These are phyloP conservation scores for Kwoniella dendrophila DNA, from an alignment of 768 basidiomycete species.

Conservation along the genomic window DNA sequence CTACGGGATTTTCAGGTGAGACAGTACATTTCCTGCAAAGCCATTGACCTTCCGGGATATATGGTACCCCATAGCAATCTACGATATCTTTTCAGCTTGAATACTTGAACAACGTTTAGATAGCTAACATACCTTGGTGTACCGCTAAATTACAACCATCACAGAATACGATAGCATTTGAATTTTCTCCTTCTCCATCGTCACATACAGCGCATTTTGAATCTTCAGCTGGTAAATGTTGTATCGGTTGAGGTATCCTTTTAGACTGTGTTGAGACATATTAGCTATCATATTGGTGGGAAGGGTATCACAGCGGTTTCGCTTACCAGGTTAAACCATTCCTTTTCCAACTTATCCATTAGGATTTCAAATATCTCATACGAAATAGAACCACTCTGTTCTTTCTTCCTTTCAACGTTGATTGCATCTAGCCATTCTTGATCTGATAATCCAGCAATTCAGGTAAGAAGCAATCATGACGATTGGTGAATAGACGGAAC, in stretches of 20 bases:
- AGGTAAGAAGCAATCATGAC: background rate
- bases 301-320: background rate
- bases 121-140: slow-evolving; percentile 77
- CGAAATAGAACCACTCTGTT: slow-evolving; percentile 69
- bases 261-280: slow-evolving; percentile 74
- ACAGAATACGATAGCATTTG: slow-evolving; percentile 98
- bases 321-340: slow-evolving; percentile 91
- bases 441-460: slow-evolving; percentile 62
- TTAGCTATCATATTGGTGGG: background rate
- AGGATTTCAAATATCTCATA: slow-evolving; percentile 92
- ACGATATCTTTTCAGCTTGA: slow-evolving; percentile 8
- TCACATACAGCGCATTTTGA: slow-evolving; percentile 96
- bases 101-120: background rate
- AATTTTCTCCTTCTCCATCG: slow-evolving; percentile 97
- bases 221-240: slow-evolving; percentile 88
- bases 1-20: slow-evolving; percentile 93
- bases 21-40: slow-evolving; percentile 97
- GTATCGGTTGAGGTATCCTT: slow-evolving; percentile 83
- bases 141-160: slow-evolving; percentile 98
- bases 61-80: slow-evolving; percentile 99
- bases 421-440: slow-evolving; percentile 89
- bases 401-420: slow-evolving; percentile 74
- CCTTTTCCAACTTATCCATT: slow-evolving; percentile 97
- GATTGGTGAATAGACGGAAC: slow-evolving; percentile 15
- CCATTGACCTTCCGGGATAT: slow-evolving; percentile 99